These are phyloP conservation scores for Trebouxia sp. DNA, from an alignment of 139 green algal genomes.

Conservation along the genomic window DNA sequence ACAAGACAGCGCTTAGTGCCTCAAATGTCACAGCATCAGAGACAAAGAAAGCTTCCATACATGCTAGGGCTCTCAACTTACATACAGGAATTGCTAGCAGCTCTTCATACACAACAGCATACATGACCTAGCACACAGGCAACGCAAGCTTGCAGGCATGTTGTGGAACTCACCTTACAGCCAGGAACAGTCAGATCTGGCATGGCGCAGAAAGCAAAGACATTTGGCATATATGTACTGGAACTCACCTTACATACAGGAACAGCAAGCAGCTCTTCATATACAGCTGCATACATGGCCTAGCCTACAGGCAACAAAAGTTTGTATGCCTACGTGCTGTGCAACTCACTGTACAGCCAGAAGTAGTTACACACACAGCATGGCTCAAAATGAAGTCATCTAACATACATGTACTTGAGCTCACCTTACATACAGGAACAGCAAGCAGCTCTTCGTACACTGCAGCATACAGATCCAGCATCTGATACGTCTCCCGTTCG, in stretches of 20 bases:
- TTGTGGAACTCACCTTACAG: no score
- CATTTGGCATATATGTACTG: background rate
- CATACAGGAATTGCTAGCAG: constrained; percentile 93
- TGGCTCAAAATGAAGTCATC: background rate
- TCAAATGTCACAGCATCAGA: no score
- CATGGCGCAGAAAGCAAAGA: background rate
- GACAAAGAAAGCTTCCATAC: no score
- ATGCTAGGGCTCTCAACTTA: no score
- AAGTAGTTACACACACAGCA: no score
- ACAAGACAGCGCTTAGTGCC: no score
- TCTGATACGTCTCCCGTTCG: constrained; percentile 89
- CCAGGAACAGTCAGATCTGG: no score
- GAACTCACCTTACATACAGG: constrained; percentile 77
- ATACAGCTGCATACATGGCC: no score
- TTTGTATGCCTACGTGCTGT: no score
- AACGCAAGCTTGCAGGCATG: no score
- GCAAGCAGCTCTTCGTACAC: constrained; percentile 97
- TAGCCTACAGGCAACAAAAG: background rate
- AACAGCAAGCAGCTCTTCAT: constrained; percentile 94
- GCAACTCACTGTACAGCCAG: no score
- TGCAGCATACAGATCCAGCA: constrained; percentile 86
- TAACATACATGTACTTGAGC: background rate
- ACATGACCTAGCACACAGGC: background rate
- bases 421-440: constrained; percentile 82
- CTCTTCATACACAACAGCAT: constrained; percentile 89